These are phyloP conservation scores for Coniochaeta prunicola DNA, from an alignment of 2,329 filamentous ascomycete species.

Conservation along the genomic window DNA sequence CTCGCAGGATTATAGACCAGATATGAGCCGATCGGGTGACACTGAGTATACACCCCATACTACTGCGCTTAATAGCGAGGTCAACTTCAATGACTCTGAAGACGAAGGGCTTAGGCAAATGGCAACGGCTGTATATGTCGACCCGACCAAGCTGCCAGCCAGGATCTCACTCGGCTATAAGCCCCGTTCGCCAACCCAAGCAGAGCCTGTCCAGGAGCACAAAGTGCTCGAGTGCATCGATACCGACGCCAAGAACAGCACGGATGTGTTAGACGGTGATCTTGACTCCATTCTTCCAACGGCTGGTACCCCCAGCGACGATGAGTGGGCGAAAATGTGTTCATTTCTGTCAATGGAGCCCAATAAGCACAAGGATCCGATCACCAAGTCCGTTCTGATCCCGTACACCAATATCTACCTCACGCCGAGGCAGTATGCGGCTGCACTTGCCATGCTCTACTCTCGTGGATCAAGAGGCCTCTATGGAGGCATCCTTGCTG, in stretches of 20 bases:
- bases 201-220: background rate
- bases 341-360: conserved; percentile 11
- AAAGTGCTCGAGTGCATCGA: background rate
- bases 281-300: background rate
- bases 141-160: background rate
- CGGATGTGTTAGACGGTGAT: background rate
- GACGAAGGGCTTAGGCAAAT: background rate
- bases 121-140: background rate
- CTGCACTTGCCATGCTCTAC: conserved; percentile 15
- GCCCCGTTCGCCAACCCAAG: background rate
- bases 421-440: conserved; percentile 14
- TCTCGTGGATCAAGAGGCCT: conserved; percentile 11
- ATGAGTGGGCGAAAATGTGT: conserved; percentile 6
- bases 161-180: background rate
- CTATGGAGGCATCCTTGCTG: conserved; percentile 14
- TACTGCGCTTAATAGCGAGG: background rate
- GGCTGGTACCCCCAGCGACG: background rate
- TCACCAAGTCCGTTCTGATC: conserved; percentile 9
- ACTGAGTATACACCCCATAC: background rate
- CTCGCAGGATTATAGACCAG: background rate
- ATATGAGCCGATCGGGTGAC: background rate
- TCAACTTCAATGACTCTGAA: background rate
- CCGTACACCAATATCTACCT: conserved; percentile 12
- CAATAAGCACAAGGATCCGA: conserved; percentile 10
- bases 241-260: background rate